Evolutionary conservation across 257 asterid genomes (phyloP), one percentile per base, ranked within the genome.

Genomic region (Haberlea rhodopensis): DNA sequence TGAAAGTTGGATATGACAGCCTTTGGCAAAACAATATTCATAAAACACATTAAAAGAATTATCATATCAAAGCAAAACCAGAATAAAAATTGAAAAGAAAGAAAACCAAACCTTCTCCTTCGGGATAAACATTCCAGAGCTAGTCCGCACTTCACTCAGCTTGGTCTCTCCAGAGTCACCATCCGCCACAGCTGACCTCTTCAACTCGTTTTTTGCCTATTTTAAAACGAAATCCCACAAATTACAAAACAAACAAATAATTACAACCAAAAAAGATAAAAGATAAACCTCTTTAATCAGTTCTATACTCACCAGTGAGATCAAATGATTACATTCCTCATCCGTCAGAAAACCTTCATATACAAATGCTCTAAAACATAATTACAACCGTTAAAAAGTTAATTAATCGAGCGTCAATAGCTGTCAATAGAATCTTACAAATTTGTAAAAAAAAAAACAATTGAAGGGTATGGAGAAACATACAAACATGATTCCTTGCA

Each of bases 141-240:
- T 89, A 53, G 97, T 92, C 79, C 97, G 88, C 54, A 84, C 95
- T 78, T 85, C 91, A 60, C 97, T 89, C 20, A 79, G 83, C 71
- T 75, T 84, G 71, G 89, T 81, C 76, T 82, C 64, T 45, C 98
- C 97, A 31, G 98, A 89, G 27, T 67, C 72, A 79, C 82, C 82
- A 71, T 92, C 97, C 4, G 97, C 97, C 70, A 92, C 97, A 6
- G 83, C 82, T 16, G 98, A 92, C 76, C 97, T 84, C 83, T 87
- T 92, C 85, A 92, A 77, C 85, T 87, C 96, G 27, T 81, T 57
- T 80, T 87, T 92, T 40, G 98, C 98, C 98, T 92, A 59, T 43
- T 70, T 65, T 48, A 65, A 52, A 49, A 64, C 46, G 43, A 21
- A 67, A 62, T 54, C 55, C 61, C 23, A 73, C n/a, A 19, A 62